These are phyloP conservation scores for Lolium perenne DNA, from an alignment of 176 grass and related monocot species.

Conservation along the genomic window DNA sequence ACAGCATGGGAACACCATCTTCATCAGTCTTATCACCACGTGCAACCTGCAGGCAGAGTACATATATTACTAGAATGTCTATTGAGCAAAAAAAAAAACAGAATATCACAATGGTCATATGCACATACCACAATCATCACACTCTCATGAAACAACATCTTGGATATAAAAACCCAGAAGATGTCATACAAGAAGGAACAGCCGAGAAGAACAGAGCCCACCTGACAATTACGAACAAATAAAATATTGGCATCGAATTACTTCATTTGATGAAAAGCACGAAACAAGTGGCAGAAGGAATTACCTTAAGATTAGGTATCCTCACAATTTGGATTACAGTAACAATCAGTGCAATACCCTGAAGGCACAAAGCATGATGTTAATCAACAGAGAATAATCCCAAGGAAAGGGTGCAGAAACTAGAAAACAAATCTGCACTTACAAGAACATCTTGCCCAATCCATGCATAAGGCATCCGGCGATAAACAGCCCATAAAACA, in stretches of 20 bases:
- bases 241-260: slow-evolving; percentile 30
- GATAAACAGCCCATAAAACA: slow-evolving; percentile 86
- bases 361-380: slow-evolving; percentile 33
- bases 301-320: slow-evolving; percentile 98
- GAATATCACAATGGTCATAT: background rate
- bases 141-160: slow-evolving; percentile 96
- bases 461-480: slow-evolving; percentile 67
- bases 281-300: slow-evolving; percentile 22
- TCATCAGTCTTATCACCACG: slow-evolving; percentile 95
- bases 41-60: slow-evolving; percentile 63
- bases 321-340: slow-evolving; percentile 97
- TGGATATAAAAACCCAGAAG: slow-evolving; percentile 98
- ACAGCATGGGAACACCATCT: slow-evolving; percentile 97
- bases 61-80: slow-evolving; percentile 14
- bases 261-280: slow-evolving; percentile 7
- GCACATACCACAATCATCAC: slow-evolving; percentile 98
- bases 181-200: slow-evolving; percentile 98
- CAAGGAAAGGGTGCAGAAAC: slow-evolving; percentile 29
- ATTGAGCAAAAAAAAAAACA: background rate
- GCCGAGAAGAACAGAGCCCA: slow-evolving; percentile 83
- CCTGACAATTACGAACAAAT: slow-evolving; percentile 55
- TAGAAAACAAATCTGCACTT: slow-evolving; percentile 35
- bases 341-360: slow-evolving; percentile 93
- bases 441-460: slow-evolving; percentile 99
- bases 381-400: slow-evolving; percentile 27